Evolutionary conservation across 164 flowering plant species (phyloP), one percentile per base, ranked within the genome.

Genomic region (Berberis thunbergii): DNA sequence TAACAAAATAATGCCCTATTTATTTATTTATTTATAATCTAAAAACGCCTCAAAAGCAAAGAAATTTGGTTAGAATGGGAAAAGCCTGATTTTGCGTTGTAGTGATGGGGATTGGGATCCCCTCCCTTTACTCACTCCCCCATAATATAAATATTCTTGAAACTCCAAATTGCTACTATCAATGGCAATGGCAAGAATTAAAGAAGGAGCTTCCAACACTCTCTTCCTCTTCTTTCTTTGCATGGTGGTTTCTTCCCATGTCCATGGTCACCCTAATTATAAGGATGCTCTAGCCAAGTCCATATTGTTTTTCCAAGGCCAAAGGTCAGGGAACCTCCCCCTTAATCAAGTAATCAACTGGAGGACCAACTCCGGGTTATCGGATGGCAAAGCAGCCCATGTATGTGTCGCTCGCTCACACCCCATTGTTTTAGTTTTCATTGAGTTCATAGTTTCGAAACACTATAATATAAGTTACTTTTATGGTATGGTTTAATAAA

Each of bases 241-340:
- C 7, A 50, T 62, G 11, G 42, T 67, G 64, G 53, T 7, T 43
- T 41, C 12, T 57, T 4, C 11, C 10, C 54, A 48, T 60, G 79
- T 49, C 41, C 59, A 73, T 41, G 83, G 73, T 26, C 76, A 61
- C 56, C 91, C 87, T 0, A 75, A 87, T 66, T 90, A 90, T 72
- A 73, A 59, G 60, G 95, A 86, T 6, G 97, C 97, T 2, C 61
- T 90, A 4, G 80, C 85, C 0, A 90, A 87, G 60, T 82, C 94
- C 57, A 60, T 90, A 6, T 26, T 87, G 61, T 90, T 90, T 72
- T 90, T 90, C 52, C 82, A 86, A 59, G 97, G 97, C 7, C 97
- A 90, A 73, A 78, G 97, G 72, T 90, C 95, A 0, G 95, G 97
- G 38, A 75, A 68, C 65, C 78, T 89, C 50, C 91, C 89, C 26